Base-by-base conservation (phyloP, 192 early-diverging fungal species). In the Linnemannia exigua region DNA sequence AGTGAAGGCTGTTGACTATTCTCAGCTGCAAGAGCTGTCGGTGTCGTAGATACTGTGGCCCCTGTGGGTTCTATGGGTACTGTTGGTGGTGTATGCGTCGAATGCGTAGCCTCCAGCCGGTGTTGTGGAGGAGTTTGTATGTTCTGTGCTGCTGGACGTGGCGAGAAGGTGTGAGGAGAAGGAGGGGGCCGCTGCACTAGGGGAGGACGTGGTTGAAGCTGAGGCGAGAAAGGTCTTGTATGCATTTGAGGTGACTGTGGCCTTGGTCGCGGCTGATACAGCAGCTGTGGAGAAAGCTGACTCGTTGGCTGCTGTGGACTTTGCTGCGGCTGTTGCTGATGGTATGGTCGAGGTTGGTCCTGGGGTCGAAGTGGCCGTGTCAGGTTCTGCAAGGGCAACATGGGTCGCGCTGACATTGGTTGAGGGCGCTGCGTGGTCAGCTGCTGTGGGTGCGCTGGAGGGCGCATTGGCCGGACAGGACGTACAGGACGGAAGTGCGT, bases 301-400 rank as follows among this genome's bases (percentile, higher is more conserved):
- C 41, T 9, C 3, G 41, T 37, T 38, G 54, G 16, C 14, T 6
- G 31, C 20, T 31, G 54, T 44, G 50, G 74, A 15, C 1, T 15
- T 46, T 67, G 54, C 25, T 66, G 35, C 3, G 38, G 51, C 8
- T 70, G 47, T 8, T 77, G 76, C 35, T 50, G 76, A 4, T 9
- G 47, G 20, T 52, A 50, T 47, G 17, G 35, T 61, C 33, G 77
- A 11, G 37, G 51, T 25, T 58, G 69, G 16, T 61, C 67, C 28
- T 58, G 69, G 37, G 70, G 69, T 71, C 37, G 77, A 31, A 11
- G 77, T 52, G 12, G 67, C 19, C 48, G 67, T 28, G 28, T 16
- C 5, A 22, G 12, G 25, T 63, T 63, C 3, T 31, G 28, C 28
- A 25, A 25, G 15, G 58, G 58, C 28, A 63, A 1, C 28, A 63